These are phyloP conservation scores for Hypoxylon sp. DNA, from an alignment of 2,329 filamentous ascomycete genomes.

Conservation along the genomic window DNA sequence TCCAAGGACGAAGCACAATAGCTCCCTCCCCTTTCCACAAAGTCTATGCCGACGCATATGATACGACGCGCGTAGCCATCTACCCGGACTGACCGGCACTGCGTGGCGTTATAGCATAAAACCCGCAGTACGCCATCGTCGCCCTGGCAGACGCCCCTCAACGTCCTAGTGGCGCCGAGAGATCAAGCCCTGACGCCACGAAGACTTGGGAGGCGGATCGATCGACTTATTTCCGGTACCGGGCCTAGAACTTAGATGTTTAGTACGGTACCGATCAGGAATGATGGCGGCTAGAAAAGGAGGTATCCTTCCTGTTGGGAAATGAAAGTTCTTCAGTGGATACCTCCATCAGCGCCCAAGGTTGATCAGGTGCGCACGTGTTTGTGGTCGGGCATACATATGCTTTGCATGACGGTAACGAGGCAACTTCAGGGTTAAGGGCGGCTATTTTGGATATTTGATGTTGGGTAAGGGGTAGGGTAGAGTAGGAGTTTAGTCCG, in stretches of 20 bases:
- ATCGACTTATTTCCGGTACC: constrained; percentile 30
- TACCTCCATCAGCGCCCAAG: constrained; percentile 31
- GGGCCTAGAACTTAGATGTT: background rate
- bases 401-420: constrained; percentile 36
- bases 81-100: constrained; percentile 33
- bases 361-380: constrained; percentile 39
- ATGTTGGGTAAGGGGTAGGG: constrained; percentile 27
- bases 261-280: constrained; percentile 5
- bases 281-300: constrained; percentile 16
- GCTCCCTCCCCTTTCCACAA: background rate
- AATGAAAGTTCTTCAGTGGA: constrained; percentile 15
- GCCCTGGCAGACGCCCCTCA: constrained; percentile 22
- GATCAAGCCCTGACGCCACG: constrained; percentile 29
- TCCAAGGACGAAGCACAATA: background rate
- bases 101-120: constrained; percentile 19
- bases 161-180: constrained; percentile 29
- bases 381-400: constrained; percentile 37
- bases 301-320: constrained; percentile 13
- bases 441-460: constrained; percentile 42
- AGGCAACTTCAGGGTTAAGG: constrained; percentile 37
- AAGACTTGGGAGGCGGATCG: constrained; percentile 16
- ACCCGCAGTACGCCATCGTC: constrained; percentile 13
- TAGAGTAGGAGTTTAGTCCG: constrained; percentile 3
- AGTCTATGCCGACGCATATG: constrained; percentile 1
- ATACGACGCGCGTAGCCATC: constrained; percentile 1